Evolutionary conservation across 495 filamentous ascomycete genomes (phyloP).

Genomic region (Hypomontagnella monticulosa): DNA sequence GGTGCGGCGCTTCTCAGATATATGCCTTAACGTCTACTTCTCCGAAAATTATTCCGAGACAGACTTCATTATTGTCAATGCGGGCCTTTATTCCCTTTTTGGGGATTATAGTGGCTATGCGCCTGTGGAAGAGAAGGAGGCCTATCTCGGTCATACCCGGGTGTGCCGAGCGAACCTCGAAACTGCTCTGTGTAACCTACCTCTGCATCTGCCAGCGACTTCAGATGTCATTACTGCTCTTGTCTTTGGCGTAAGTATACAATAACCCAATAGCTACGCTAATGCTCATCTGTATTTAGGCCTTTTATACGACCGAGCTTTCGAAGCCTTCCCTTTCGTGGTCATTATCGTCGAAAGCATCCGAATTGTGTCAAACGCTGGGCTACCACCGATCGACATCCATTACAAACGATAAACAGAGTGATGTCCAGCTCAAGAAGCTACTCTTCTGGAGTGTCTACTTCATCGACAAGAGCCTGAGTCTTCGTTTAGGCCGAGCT

Average conservation of each 20-base stretch:
- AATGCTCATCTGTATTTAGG: not conserved
- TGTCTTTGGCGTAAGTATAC: not conserved
- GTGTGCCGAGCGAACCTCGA: not conserved
- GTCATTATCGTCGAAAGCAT: not conserved
- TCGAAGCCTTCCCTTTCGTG: not conserved
- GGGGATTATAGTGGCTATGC: too few relatives aligned
- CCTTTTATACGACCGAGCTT: not conserved
- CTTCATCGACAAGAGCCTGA: not conserved
- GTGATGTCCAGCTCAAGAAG: not conserved
- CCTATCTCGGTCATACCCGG: not conserved
- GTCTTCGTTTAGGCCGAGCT: not conserved
- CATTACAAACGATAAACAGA: too few relatives aligned
- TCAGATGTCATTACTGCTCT: not conserved
- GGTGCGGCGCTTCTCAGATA: not conserved
- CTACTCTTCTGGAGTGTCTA: not conserved
- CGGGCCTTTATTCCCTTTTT: not conserved
- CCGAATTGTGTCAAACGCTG: not conserved
- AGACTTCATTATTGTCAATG: not conserved
- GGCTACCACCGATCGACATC: not conserved
- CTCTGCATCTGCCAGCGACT: not conserved
- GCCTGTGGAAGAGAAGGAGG: not conserved
- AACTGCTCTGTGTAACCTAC: too few relatives aligned
- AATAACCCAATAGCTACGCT: too few relatives aligned
- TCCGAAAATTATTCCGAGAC: not conserved
- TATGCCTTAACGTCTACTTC: conserved; percentile 1